Conservation (phyloP, 352 stramenopile genomes). For the Phytopythium litorale region DNA sequence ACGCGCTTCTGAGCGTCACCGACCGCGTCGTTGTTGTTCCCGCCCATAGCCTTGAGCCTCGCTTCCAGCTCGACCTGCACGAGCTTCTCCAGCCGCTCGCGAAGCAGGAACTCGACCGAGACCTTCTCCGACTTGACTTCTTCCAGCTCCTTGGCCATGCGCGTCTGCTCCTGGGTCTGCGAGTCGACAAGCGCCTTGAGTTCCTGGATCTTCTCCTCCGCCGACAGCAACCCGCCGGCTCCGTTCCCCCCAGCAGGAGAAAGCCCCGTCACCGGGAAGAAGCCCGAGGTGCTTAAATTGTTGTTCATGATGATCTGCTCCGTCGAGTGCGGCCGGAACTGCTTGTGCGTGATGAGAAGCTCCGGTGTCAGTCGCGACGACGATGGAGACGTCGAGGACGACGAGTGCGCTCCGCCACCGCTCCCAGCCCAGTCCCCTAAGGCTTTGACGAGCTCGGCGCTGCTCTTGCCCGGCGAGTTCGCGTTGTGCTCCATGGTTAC, state of each 20-base stretch:
- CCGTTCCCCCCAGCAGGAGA: slow-evolving; percentile 6
- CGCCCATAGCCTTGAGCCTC: slow-evolving; percentile 36
- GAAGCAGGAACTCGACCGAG: slow-evolving; percentile 81
- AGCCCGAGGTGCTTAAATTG: slow-evolving; percentile 13
- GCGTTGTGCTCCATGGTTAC: slow-evolving; percentile 87
- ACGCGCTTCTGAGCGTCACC: slow-evolving; percentile 31
- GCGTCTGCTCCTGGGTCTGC: slow-evolving; percentile 48
- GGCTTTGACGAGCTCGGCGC: slow-evolving; percentile 56
- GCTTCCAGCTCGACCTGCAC: slow-evolving; percentile 81
- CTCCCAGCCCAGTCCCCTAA: slow-evolving; percentile 49
- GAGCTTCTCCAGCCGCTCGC: slow-evolving; percentile 79
- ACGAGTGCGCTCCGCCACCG: background rate
- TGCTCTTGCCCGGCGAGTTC: slow-evolving; percentile 54
- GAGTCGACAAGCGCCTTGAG: slow-evolving; percentile 58
- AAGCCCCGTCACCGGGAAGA: slow-evolving; percentile 2
- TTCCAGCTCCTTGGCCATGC: slow-evolving; percentile 75
- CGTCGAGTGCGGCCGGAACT: slow-evolving; percentile 52
- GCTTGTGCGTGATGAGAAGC: slow-evolving; percentile 60
- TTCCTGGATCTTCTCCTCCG: slow-evolving; percentile 85
- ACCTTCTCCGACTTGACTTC: slow-evolving; percentile 89
- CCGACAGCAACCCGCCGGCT: slow-evolving; percentile 43
- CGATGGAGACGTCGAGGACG: background rate
- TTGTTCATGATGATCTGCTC: slow-evolving; percentile 39
- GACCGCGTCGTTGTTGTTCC: slow-evolving; percentile 20
- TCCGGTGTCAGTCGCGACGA: slow-evolving; percentile 16